Percentiles rank a stretch among this genome's conserved stretches.
These are phyloP conservation scores for Kodamaea derodonti DNA, from an alignment of 1,139 yeast species.

Conservation along the genomic window DNA sequence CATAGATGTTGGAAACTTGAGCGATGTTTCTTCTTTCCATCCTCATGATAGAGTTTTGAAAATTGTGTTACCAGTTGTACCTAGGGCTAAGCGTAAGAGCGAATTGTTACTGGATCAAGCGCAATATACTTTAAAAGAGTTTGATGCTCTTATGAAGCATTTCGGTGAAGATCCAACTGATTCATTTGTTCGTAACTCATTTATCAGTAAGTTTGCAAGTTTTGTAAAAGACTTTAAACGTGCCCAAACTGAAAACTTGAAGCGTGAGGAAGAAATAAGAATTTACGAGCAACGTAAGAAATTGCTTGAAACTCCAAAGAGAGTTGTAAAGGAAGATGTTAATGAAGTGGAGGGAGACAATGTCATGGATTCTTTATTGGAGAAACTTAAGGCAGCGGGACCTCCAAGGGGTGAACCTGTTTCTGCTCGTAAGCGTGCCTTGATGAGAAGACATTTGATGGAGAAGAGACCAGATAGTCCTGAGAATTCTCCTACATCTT, in stretches of 20 bases:
- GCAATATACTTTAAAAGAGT: constrained; percentile 59
- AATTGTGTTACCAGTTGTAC: constrained; percentile 60
- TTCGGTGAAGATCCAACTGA: constrained; percentile 79
- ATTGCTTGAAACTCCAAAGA: constrained; percentile 48
- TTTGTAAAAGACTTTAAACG: constrained; percentile 73
- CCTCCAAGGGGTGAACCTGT: constrained; percentile 70
- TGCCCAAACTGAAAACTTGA: constrained; percentile 72
- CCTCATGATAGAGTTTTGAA: constrained; percentile 65
- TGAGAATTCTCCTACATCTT: constrained; percentile 1
- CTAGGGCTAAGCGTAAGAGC: constrained; percentile 65
- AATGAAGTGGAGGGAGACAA: constrained; percentile 39
- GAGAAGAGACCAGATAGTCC: constrained; percentile 20
- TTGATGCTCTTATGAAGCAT: constrained; percentile 65
- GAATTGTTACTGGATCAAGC: constrained; percentile 64
- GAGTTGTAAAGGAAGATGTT: constrained; percentile 15
- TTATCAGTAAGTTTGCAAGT: constrained; percentile 68
- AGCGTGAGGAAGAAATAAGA: constrained; percentile 75
- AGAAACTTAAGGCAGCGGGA: constrained; percentile 71
- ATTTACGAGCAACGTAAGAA: constrained; percentile 72
- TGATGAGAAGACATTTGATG: constrained; percentile 61
- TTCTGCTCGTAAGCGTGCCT: constrained; percentile 78
- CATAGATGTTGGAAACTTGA: constrained; percentile 69
- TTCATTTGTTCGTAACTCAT: constrained; percentile 59
- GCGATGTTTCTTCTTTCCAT: constrained; percentile 72
- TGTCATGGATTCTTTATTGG: constrained; percentile 72